Evolutionary conservation across 2,329 filamentous ascomycete genomes (phyloP), one percentile per base, ranked within the genome.

Genomic region (Hypoxylon rubiginosum): DNA sequence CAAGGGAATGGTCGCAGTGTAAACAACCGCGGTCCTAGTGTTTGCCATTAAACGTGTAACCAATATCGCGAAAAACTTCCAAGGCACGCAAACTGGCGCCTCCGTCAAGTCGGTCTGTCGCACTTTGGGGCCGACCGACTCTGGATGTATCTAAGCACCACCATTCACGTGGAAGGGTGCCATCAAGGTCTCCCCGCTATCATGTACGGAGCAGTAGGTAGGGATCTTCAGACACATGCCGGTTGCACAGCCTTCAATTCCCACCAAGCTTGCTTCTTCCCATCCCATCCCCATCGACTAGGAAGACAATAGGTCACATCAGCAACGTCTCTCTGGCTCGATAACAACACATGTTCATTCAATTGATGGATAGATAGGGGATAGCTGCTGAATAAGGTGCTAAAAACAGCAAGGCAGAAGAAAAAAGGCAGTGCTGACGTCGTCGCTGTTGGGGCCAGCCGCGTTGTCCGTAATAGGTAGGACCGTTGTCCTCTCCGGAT

Each of bases 381-480:
- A 51, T 46, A 43, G 50, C 54, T 49, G 45, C 36, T 64, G 60
- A 69, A 67, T 65, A 63, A 63, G 51, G 46, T 30, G 57, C 58
- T 58, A 62, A 64, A 66, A 62, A 65, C 58, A 69, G 62, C 51
- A 50, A 24, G 26, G n/a, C 48, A 46, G 32, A 30, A 41, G 48
- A 46, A 28, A 24, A 24, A 17, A 39, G 30, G 30, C 10, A 45
- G 48, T 64, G 63, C 59, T 69, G 66, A 61, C 59, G 63, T 64
- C 63, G 58, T 59, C 30, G 53, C 55, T 48, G 51, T 45, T 45
- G 41, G 59, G 32, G 52, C 60, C 60, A 61, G 63, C 63, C 66
- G 66, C 67, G 60, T 52, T 62, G 58, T 61, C 67, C 67, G 51
- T 60, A 70, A 64, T 64, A 70, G 67, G 67, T 70, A 70, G 67